Conservation (phyloP, 768 basidiomycete species). For the Harrya chromipes region DNA sequence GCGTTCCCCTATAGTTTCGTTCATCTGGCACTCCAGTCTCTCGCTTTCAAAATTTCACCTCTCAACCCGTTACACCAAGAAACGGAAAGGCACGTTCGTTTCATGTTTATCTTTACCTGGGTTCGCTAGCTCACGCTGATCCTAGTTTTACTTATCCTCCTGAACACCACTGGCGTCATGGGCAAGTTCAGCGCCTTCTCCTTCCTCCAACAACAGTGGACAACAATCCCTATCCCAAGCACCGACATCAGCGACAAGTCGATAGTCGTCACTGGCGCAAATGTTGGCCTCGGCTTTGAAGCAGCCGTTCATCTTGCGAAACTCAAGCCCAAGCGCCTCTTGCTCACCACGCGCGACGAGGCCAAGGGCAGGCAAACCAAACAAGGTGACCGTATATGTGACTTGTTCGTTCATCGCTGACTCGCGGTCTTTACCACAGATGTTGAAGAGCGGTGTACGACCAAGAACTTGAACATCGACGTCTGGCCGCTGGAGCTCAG, state of each 20-base stretch:
- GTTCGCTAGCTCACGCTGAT: too few species aligned
- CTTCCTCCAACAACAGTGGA: constrained; percentile 31
- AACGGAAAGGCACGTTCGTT: too few species aligned
- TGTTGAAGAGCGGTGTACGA: constrained; percentile 12
- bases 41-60: too few species aligned
- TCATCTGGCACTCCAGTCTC: too few species aligned
- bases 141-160: background rate
- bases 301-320: constrained; percentile 26
- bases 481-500: constrained; percentile 35
- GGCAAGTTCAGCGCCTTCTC: constrained; percentile 15
- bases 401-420: background rate
- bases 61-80: too few species aligned
- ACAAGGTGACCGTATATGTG: constrained; percentile 10
- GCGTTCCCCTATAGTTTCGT: too few species aligned
- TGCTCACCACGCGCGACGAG: constrained; percentile 27
- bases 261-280: constrained; percentile 24
- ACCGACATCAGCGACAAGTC: constrained; percentile 22
- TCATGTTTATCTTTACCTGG: too few species aligned
- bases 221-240: constrained; percentile 19
- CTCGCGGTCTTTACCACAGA: constrained; percentile 6
- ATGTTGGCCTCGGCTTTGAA: constrained; percentile 32
- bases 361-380: constrained; percentile 17
- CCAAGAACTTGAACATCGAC: constrained; percentile 14
- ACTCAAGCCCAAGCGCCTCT: constrained; percentile 21
- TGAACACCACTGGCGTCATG: constrained; percentile 17